Base-by-base conservation (phyloP, 1,139 yeast species). In the Entelexis sorbosivorans region DNA sequence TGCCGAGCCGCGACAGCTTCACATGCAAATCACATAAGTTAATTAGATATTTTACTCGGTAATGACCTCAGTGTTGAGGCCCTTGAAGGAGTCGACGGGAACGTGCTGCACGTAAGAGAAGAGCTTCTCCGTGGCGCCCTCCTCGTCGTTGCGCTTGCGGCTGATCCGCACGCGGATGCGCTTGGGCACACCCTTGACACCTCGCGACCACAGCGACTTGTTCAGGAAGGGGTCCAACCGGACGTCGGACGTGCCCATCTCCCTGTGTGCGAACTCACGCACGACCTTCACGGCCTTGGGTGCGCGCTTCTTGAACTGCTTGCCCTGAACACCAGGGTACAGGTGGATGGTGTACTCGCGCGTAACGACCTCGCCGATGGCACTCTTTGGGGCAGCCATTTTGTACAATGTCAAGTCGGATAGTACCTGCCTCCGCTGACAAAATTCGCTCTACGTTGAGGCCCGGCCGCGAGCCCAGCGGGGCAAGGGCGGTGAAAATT, bases 311-410 rank as follows among this genome's bases (percentile, higher is more conserved):
- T 91, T 93, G 95, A 91, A 91, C 76, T 87, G 83, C 68, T 82
- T 89, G 80, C 98, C 97, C 77, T 85, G 94, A 81, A 86, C 95
- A 79, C 97, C 88, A 79, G 88, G 91, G 95, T 88, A 95, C 77
- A 91, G 79, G 89, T 93, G 91, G 77, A 93, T 89, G 82, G 98
- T 93, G 88, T 93, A 93, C 80, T 93, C 99, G 78, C 99, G 95
- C 74, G 98, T 86, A 77, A 93, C 96, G 76, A 88, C 96, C 91
- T 91, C 97, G 79, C 87, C 87, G 75, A 87, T 79, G 76, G 96
- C 96, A 74, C 77, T 77, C 54, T 54, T 54, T 29, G 53, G 57
- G 59, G 70, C 64, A 56, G 72, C 71, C 72, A 69, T 68, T 63
- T 56, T 34, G 28, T 32, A 28, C 29, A 38, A 35, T 16, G 45